These are phyloP conservation scores for Pleurotus ostreatus DNA, from an alignment of 768 basidiomycete genomes.

Conservation along the genomic window DNA sequence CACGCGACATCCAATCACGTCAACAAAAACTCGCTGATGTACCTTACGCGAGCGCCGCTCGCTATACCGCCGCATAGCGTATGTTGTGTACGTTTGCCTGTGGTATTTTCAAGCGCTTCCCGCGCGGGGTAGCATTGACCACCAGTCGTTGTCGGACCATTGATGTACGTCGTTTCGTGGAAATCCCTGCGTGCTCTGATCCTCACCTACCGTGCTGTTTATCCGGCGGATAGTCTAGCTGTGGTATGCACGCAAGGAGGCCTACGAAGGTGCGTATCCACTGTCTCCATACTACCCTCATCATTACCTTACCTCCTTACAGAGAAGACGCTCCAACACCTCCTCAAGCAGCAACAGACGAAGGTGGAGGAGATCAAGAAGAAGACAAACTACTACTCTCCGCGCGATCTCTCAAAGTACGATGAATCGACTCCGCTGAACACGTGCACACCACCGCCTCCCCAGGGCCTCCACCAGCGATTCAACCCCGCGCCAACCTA, in stretches of 20 bases:
- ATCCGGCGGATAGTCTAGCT: conserved; percentile 76
- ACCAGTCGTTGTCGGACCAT: conserved; percentile 70
- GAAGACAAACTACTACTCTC: conserved; percentile 93
- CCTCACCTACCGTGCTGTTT: conserved; percentile 58
- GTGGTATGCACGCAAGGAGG: conserved; percentile 78
- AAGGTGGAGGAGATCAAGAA: conserved; percentile 97
- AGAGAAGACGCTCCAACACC: conserved; percentile 77
- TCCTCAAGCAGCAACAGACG: conserved; percentile 74
- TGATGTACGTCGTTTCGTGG: conserved; percentile 55
- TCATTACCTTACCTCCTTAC: conserved; percentile 8
- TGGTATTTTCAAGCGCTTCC: conserved; percentile 66
- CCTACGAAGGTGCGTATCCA: conserved; percentile 63
- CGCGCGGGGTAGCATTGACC: conserved; percentile 17
- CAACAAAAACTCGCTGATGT: conserved; percentile 77
- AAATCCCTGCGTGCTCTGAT: conserved; percentile 4
- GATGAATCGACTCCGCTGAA: conserved; percentile 53
- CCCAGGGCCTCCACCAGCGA: conserved; percentile 32
- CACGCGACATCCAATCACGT: conserved; percentile 66
- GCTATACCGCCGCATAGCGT: conserved; percentile 65
- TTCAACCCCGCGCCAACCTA: conserved; percentile 16
- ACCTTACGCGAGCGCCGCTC: conserved; percentile 66
- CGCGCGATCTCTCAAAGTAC: conserved; percentile 88
- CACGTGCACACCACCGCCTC: conserved; percentile 19
- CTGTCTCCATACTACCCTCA: background rate
- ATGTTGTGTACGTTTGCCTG: conserved; percentile 66